These are phyloP conservation scores for Pseudozyma sp. DNA, from an alignment of 1,284 basidiomycete genomes.

Conservation along the genomic window DNA sequence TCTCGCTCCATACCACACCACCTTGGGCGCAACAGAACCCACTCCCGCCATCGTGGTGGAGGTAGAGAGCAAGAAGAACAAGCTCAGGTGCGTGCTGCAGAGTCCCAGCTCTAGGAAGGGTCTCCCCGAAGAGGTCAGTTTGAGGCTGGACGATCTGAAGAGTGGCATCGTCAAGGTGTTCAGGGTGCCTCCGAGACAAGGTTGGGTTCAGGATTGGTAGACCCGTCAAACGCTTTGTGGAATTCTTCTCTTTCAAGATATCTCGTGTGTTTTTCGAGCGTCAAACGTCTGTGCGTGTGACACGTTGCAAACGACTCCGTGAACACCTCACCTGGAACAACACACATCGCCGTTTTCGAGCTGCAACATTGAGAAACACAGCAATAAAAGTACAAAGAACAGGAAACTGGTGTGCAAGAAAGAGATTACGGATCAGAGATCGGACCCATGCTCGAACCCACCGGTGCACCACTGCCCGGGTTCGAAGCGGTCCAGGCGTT, in stretches of 20 bases:
- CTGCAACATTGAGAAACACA: neutral
- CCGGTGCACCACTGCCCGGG: constrained; percentile 3
- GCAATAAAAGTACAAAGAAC: constrained; percentile 10
- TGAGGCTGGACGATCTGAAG: constrained; percentile 88
- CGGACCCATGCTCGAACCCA: constrained; percentile 26
- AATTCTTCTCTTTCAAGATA: too few relatives aligned
- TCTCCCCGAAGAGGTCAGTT: constrained; percentile 81
- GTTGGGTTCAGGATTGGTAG: constrained; percentile 46
- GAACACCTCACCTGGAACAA: neutral
- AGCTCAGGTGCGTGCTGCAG: constrained; percentile 71
- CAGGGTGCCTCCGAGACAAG: constrained; percentile 41
- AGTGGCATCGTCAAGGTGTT: constrained; percentile 76
- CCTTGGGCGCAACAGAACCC: constrained; percentile 75
- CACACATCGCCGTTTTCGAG: neutral
- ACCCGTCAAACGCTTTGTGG: neutral
- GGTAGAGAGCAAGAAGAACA: constrained; percentile 70
- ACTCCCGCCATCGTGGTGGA: constrained; percentile 82
- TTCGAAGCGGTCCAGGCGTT: constrained; percentile 46
- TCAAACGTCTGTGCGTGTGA: too few relatives aligned
- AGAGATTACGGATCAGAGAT: constrained; percentile 28
- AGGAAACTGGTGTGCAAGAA: neutral
- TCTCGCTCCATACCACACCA: constrained; percentile 78
- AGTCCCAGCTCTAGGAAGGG: constrained; percentile 72
- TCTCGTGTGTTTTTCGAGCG: too few relatives aligned
- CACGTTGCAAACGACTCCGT: too few relatives aligned